Percentiles rank a stretch among this genome's conserved stretches.
Conservation (phyloP, 176 grass and related monocot genomes). For the Stipa capillata region DNA sequence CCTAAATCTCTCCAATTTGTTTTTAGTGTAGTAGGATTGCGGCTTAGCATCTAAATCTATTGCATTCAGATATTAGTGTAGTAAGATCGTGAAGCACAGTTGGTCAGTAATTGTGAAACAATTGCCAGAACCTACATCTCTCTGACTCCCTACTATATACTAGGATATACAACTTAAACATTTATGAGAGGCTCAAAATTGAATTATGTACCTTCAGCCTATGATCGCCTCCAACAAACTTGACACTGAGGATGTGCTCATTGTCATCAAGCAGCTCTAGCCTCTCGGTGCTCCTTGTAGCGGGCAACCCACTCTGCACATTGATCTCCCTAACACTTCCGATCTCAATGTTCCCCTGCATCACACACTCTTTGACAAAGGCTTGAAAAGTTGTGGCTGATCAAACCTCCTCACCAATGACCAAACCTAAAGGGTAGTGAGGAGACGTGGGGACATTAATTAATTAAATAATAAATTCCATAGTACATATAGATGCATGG, state of each 20-base stretch:
- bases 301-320: slow-evolving; percentile 65
- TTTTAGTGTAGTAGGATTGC: not conserved
- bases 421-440: slow-evolving; percentile 46
- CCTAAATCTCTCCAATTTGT: not conserved
- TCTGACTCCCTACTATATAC: not conserved
- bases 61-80: no score
- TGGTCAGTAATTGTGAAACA: not conserved
- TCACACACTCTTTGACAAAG: slow-evolving; percentile 59
- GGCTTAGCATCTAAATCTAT: not conserved
- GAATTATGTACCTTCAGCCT: slow-evolving; percentile 54
- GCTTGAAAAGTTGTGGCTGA: slow-evolving; percentile 80
- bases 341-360: slow-evolving; percentile 48
- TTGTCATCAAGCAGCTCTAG: slow-evolving; percentile 69
- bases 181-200: not conserved
- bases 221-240: slow-evolving; percentile 71
- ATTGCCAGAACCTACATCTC: not conserved
- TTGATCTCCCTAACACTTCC: slow-evolving; percentile 71
- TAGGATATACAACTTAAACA: not conserved
- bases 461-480: not conserved
- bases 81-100: no score
- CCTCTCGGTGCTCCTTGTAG: slow-evolving; percentile 65
- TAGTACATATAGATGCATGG: not conserved
- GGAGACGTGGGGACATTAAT: not conserved
- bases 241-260: slow-evolving; percentile 64
- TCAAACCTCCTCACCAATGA: slow-evolving; percentile 89